Evolutionary conservation across 306 rosid species (phyloP), one percentile per base, ranked within the genome.

Genomic region (Bauhinia variegata): DNA sequence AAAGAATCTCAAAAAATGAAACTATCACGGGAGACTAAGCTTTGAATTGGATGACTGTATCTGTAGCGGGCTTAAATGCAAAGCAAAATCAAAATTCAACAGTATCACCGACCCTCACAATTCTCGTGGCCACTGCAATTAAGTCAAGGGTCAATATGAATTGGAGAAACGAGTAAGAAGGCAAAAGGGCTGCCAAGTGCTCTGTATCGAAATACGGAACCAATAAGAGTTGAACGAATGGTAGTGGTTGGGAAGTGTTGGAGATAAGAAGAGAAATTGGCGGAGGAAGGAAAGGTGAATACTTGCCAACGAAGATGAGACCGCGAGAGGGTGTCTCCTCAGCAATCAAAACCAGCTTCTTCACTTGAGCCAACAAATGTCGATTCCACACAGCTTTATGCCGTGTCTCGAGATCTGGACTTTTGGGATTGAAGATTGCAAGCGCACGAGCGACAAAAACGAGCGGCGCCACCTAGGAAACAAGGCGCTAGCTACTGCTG

Each of bases 361-460:
- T 11, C 28, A 23, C 28, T 23, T 23, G 2, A 23, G 28, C 28
- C 19, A 55, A 83, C 77, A 84, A 65, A 68, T 76, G 85, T 70
- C 78, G 74, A 42, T 37, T 33, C 7, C 23, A 47, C 60, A n/a
- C 54, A 48, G 37, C 18, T 34, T 33, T 11, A 4, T 3, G 8
- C 18, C n/a, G 53, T 51, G 37, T 62, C 91, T 87, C 87, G 82
- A 85, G 95, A 89, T 89, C 82, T 65, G 87, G 50, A 53, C n/a
- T 72, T 64, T 68, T 39, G 60, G 59, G 60, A 62, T 42, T 75
- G 58, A 48, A 71, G 71, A 67, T 58, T 38, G 58, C 39, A 63
- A 68, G 64, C 80, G 79, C 91, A 82, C 86, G 80, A 79, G 89
- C 86, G 84, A 81, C 84, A 82, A 75, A 71, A 81, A 82, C 80